Evolutionary conservation across 169 alveolate species (phyloP).

Genomic region (Plasmodium billcollinsi): DNA sequence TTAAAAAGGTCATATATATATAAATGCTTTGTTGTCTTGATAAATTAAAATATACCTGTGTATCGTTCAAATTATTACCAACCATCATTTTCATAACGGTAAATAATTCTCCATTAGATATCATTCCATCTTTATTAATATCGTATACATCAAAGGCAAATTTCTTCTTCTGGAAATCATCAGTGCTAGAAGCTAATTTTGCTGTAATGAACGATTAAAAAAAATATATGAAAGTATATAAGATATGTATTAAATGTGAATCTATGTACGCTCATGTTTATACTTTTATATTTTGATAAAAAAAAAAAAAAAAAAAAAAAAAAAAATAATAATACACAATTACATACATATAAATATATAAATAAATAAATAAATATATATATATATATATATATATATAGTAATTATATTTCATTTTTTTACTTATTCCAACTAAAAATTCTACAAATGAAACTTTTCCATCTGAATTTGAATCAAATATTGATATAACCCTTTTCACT

Average conservation of each 20-base stretch:
- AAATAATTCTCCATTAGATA: slow-evolving; percentile 98
- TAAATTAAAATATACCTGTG: slow-evolving; percentile 86
- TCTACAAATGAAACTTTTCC: slow-evolving; percentile 97
- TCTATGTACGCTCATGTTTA: too few species aligned
- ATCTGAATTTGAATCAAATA: slow-evolving; percentile 96
- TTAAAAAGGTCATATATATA: background rate
- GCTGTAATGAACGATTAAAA: slow-evolving; percentile 73
- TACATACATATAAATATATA: background rate
- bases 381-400: background rate
- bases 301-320: background rate
- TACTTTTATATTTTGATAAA: background rate
- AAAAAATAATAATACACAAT: background rate
- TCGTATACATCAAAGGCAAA: slow-evolving; percentile 98
- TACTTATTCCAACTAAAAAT: slow-evolving; percentile 95
- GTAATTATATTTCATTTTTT: background rate
- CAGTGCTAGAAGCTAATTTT: slow-evolving; percentile 91
- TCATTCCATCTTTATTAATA: slow-evolving; percentile 96
- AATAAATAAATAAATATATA: too few species aligned
- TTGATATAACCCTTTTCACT: slow-evolving; percentile 95
- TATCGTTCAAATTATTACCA: slow-evolving; percentile 96
- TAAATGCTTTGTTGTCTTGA: background rate
- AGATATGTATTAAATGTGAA: too few species aligned
- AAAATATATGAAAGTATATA: background rate
- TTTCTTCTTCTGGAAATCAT: slow-evolving; percentile 93
- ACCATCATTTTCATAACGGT: slow-evolving; percentile 98